Evolutionary conservation across 2,329 filamentous ascomycete genomes (phyloP).

Genomic region (Trichoderma arundinaceum): DNA sequence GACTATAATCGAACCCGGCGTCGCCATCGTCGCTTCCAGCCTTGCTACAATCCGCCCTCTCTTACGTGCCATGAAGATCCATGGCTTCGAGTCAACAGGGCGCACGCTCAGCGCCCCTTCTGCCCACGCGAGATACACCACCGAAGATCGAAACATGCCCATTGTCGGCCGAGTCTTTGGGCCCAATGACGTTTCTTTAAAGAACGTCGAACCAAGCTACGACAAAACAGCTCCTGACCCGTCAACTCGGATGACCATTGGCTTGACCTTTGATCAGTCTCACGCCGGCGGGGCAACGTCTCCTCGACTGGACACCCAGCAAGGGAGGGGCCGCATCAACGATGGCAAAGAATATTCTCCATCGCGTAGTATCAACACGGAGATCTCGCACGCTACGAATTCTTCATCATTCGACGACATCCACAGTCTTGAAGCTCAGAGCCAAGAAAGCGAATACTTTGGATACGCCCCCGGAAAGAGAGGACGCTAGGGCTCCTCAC

Average conservation of each 20-base stretch:
- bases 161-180: conserved; percentile 43
- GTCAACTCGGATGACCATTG: conserved; percentile 17
- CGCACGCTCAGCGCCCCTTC: conserved; percentile 44
- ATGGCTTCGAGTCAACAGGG: conserved; percentile 53
- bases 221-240: conserved; percentile 20
- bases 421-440: conserved; percentile 43
- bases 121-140: conserved; percentile 38
- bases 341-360: conserved; percentile 38
- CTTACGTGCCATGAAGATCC: conserved; percentile 54
- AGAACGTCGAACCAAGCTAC: conserved; percentile 37
- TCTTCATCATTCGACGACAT: conserved; percentile 40
- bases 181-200: conserved; percentile 47
- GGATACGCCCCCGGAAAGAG: conserved; percentile 28
- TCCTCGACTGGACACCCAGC: conserved; percentile 22
- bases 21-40: conserved; percentile 60
- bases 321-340: conserved; percentile 47
- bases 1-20: conserved; percentile 62
- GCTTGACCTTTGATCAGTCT: conserved; percentile 36
- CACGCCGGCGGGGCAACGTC: conserved; percentile 7
- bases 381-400: conserved; percentile 33
- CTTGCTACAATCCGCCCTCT: conserved; percentile 61
- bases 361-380: conserved; percentile 36
- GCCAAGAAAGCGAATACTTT: conserved; percentile 37
- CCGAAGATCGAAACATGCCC: conserved; percentile 37
- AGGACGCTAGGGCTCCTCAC: background rate